Evolutionary conservation across 495 filamentous ascomycete genomes (phyloP), one percentile per base, ranked within the genome.

Genomic region (Saxophila tyrrhenica): DNA sequence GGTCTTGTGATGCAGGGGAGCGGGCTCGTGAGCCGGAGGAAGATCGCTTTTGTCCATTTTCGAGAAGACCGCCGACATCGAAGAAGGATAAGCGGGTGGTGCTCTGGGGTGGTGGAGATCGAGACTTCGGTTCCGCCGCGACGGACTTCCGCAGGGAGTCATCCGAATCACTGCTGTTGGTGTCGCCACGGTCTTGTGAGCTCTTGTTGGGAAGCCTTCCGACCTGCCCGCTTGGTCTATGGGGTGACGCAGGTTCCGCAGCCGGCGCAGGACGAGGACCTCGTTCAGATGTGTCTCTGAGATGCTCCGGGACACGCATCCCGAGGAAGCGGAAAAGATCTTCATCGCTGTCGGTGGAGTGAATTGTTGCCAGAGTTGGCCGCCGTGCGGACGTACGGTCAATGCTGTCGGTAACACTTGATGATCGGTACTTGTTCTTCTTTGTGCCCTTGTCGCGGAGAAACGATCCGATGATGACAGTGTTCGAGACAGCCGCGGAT

Each of bases 371-470:
- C 8, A 69, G 11, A 1, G 68, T 72, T 7, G 60, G 60, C 22
- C 66, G 58, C 3, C 67, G 61, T 10, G 51, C 58, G 16, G 65
- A 65, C 7, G 50, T 41, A 3, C 62, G 50, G 7, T 72, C 69
- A 39, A 70, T 64, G 54, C 62, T 66, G 52, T 70, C 67, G 17
- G 62, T 56, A 19, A 62, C 58, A 20, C 63, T 65, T 2, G 59
- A 58, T 10, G 57, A 55, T 45, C 63, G 64, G 61, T 62, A 72
- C 48, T 67, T 71, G 20, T 62, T 50, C 50, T 68, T 68, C 55
- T 72, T 72, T 22, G 64, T 50, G 39, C 70, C 70, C 22, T 69
- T 62, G 57, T 72, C 70, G 29, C 70, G 67, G 16, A 72, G 52
- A 59, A 72, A 72, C 8, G 70, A 70, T 21, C 70, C 70, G 0